Evolutionary conservation across 805 yeast genomes (phyloP), one percentile per base, ranked within the genome.

Genomic region (Saccharomycopsis selenospora): DNA sequence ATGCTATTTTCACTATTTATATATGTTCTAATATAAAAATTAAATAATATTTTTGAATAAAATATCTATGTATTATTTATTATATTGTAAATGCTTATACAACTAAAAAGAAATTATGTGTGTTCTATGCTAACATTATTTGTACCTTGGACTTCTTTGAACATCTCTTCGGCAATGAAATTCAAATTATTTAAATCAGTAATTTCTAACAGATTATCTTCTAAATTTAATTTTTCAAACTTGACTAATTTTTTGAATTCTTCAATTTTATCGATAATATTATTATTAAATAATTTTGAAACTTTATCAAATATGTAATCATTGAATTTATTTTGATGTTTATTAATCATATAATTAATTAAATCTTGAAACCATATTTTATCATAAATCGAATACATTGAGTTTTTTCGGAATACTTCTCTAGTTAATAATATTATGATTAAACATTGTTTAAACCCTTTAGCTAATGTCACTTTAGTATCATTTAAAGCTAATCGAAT

Each of bases 331-430:
- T 71, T 71, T 36, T 86, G 79, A 40, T 71, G 71, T 33, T 77
- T 80, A 49, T 75, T 66, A 20, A 84, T 68, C 14, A 84, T 61
- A 95, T 95, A 90, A 13, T 82, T 69, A 49, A 85, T 73, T 53
- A 87, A 68, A 61, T 90, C 96, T 57, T 85, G 88, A 3, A 88
- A 56, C 70, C 86, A 72, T 0, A 89, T 72, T 59, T 78, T 79
- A 59, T 85, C 85, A 61, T 90, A 90, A 4, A 87, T 88, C 60
- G 88, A 86, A 61, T 88, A 88, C 18, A 83, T 74, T 58, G 88
- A 95, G 60, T 88, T 95, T 59, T 68, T 83, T 51, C 96, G 72
- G 63, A 90, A 90, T 8, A 85, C 65, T 59, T 85, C 91, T 55
- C 85, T 75, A 13, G 79, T 63, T 5, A 75, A 77, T 26, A 89